Conservation (phyloP, 768 basidiomycete genomes). For the Xerocomus brunneocitrinus region DNA sequence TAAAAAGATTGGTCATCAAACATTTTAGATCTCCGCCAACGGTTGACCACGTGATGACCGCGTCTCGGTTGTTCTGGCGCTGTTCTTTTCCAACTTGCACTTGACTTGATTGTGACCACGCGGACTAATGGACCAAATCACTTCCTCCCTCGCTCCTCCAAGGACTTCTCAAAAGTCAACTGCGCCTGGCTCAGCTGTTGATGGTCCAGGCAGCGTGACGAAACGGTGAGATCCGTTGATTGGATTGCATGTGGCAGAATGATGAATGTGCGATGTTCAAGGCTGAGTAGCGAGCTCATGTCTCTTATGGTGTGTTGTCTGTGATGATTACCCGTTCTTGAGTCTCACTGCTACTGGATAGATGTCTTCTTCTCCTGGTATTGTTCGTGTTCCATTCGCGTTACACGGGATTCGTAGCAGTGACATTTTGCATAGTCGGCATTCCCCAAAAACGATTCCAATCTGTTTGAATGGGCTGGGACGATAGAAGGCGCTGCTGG, state of each 20-base stretch:
- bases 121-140: slow-evolving; percentile 64
- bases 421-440: slow-evolving; percentile 58
- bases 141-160: slow-evolving; percentile 56
- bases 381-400: slow-evolving; percentile 45
- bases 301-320: slow-evolving; percentile 68
- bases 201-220: slow-evolving; percentile 71
- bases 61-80: slow-evolving; percentile 14
- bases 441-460: slow-evolving; percentile 82
- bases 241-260: background rate
- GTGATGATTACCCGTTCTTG: background rate
- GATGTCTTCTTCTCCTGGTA: slow-evolving; percentile 89
- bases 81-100: slow-evolving; percentile 5
- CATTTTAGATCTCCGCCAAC: background rate
- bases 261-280: slow-evolving; percentile 23
- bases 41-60: slow-evolving; percentile 27
- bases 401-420: background rate
- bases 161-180: slow-evolving; percentile 56
- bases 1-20: background rate
- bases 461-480: slow-evolving; percentile 87
- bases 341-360: slow-evolving; percentile 28
- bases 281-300: slow-evolving; percentile 83
- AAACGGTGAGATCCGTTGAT: slow-evolving; percentile 56
- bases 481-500: slow-evolving; percentile 79
- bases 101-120: slow-evolving; percentile 17
- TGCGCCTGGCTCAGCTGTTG: slow-evolving; percentile 47